These are phyloP conservation scores for Sugiyamaella qingdaonensis DNA, from an alignment of 805 yeast species.

Conservation along the genomic window DNA sequence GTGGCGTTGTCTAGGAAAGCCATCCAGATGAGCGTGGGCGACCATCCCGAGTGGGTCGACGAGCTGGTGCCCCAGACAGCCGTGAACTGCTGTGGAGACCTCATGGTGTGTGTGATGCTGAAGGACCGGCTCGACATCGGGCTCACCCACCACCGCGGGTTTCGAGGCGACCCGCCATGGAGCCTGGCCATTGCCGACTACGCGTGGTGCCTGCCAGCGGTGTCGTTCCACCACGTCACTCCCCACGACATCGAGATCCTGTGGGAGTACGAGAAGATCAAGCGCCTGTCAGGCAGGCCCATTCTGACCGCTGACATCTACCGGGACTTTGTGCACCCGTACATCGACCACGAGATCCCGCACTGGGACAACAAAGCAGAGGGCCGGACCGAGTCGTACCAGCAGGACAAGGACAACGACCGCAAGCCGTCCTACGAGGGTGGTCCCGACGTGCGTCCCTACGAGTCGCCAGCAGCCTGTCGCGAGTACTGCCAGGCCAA, in stretches of 20 bases:
- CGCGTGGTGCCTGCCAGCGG: constrained; percentile 31
- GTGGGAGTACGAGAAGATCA: constrained; percentile 28
- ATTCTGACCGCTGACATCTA: constrained; percentile 7
- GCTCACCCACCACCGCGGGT: constrained; percentile 18
- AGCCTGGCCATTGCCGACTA: constrained; percentile 11
- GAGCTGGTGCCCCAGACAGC: constrained; percentile 23
- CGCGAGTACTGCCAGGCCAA: constrained; percentile 20
- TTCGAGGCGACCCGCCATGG: constrained; percentile 32
- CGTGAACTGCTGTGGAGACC: constrained; percentile 35
- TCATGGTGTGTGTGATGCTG: constrained; percentile 29
- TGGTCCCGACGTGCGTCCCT: constrained; percentile 17
- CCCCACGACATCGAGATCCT: constrained; percentile 28
- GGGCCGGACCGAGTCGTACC: constrained; percentile 19
- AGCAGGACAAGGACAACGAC: constrained; percentile 7
- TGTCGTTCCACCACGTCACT: constrained; percentile 32
- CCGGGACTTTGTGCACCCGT: constrained; percentile 16
- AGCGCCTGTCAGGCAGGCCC: constrained; percentile 1
- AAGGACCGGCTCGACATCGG: constrained; percentile 15
- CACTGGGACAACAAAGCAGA: constrained; percentile 25
- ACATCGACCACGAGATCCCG: constrained; percentile 4
- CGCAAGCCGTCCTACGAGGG: constrained; percentile 6
- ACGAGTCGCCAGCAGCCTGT: constrained; percentile 19
- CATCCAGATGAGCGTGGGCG: constrained; percentile 26
- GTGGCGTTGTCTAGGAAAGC: constrained; percentile 33
- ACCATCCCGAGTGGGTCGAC: constrained; percentile 15